A percentile compares a stretch with the other conserved stretches of the same genome.
These are phyloP conservation scores for Neurospora pannonica DNA, from an alignment of 495 filamentous ascomycete genomes.

Conservation along the genomic window DNA sequence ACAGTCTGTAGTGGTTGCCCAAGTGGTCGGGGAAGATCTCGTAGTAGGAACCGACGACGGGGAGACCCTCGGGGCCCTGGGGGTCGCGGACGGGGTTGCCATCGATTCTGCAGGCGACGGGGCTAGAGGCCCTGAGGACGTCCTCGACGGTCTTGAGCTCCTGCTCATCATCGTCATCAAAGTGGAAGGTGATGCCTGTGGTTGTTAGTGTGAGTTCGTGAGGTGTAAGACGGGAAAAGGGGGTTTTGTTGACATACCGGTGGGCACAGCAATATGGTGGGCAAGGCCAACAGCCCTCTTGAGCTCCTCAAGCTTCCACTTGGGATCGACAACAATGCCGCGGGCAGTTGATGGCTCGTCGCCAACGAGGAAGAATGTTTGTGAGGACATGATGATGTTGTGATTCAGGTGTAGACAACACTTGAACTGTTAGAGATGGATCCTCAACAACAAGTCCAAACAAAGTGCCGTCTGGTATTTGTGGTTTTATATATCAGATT, in stretches of 20 bases:
- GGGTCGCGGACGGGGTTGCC: slow-evolving; percentile 33
- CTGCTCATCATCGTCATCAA: slow-evolving; percentile 13
- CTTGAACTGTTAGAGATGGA: background rate
- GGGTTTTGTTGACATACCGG: slow-evolving; percentile 5
- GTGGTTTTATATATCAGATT: background rate
- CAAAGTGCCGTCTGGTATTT: background rate
- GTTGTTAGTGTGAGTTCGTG: background rate
- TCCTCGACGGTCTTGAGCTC: slow-evolving; percentile 19
- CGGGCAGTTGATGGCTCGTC: slow-evolving; percentile 29
- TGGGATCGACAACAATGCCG: slow-evolving; percentile 25
- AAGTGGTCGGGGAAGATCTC: slow-evolving; percentile 51
- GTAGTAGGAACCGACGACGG: slow-evolving; percentile 42
- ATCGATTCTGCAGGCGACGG: slow-evolving; percentile 36
- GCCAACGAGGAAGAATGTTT: slow-evolving; percentile 37
- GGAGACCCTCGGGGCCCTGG: slow-evolving; percentile 38
- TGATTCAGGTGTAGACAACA: background rate
- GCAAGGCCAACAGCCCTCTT: slow-evolving; percentile 20
- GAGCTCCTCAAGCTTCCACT: slow-evolving; percentile 21
- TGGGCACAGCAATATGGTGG: slow-evolving; percentile 30
- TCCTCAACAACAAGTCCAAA: background rate
- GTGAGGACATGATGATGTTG: slow-evolving; percentile 21
- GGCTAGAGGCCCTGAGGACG: slow-evolving; percentile 17
- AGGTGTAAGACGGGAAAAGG: background rate
- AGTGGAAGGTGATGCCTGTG: slow-evolving; percentile 32
- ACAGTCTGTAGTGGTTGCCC: slow-evolving; percentile 49